phyloP scores from a whole-genome alignment of 106 monocot genomes.

The Triglochin maritima region DNA sequence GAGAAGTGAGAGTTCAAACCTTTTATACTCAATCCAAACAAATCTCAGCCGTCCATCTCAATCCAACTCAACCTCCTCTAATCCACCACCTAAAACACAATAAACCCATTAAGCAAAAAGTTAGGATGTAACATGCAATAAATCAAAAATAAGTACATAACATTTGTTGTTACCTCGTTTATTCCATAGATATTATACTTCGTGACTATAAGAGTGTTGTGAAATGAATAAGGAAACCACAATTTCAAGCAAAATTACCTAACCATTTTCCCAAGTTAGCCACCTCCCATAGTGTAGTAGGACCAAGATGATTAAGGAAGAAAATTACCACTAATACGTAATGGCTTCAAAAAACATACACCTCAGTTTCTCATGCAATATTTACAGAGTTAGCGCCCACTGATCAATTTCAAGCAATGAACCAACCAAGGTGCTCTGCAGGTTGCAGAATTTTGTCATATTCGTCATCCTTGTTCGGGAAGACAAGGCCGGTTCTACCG shows the following conservation, averaged over 20 bases:
- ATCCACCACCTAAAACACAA: no score
- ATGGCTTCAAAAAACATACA: neutral
- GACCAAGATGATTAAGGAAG: constrained; percentile 72
- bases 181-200: neutral
- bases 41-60: no score
- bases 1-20: no score
- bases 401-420: constrained; percentile 67
- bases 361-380: constrained; percentile 5
- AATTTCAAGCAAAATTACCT: neutral
- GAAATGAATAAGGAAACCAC: neutral
- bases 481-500: constrained; percentile 77
- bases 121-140: no score
- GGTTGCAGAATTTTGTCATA: constrained; percentile 84
- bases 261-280: constrained; percentile 85
- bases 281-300: constrained; percentile 55
- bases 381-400: constrained; percentile 51
- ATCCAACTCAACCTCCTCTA: no score
- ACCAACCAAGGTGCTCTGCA: constrained; percentile 82
- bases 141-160: no score
- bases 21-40: no score
- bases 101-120: no score
- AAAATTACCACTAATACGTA: no score
- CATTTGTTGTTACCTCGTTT: no score
- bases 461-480: constrained; percentile 76
- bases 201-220: neutral